Percentiles rank a stretch among this genome's conserved stretches.
These are phyloP conservation scores for Zarea fungicola DNA, from an alignment of 2,329 filamentous ascomycete species.

Conservation along the genomic window DNA sequence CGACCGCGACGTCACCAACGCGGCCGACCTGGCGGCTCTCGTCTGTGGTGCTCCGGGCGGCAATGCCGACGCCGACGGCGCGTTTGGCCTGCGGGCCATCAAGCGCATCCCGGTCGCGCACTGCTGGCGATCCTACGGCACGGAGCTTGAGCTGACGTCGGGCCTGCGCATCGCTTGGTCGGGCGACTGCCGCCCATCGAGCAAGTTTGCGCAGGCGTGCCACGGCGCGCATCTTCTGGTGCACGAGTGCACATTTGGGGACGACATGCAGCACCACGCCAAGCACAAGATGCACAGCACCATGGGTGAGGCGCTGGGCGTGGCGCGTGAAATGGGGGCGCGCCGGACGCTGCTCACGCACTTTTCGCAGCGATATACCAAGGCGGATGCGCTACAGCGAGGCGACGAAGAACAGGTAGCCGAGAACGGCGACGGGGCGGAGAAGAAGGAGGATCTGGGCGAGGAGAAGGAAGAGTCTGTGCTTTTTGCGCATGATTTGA, in stretches of 20 bases:
- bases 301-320: conserved; percentile 73
- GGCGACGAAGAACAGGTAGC: conserved; percentile 33
- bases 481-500: conserved; percentile 73
- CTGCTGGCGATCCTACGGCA: conserved; percentile 72
- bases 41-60: too few relatives aligned
- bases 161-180: conserved; percentile 88
- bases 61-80: conserved; percentile 27
- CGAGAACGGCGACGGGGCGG: conserved; percentile 28
- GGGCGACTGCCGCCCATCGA: conserved; percentile 82
- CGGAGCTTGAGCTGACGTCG: conserved; percentile 70
- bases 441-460: neutral
- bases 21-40: conserved; percentile 26
- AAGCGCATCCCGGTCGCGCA: conserved; percentile 67
- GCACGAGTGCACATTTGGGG: conserved; percentile 94
- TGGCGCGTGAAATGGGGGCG: conserved; percentile 75
- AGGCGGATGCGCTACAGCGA: conserved; percentile 36
- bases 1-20: conserved; percentile 27
- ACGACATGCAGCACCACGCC: conserved; percentile 74
- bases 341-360: conserved; percentile 81
- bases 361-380: conserved; percentile 91
- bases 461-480: conserved; percentile 30
- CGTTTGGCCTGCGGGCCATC: conserved; percentile 61
- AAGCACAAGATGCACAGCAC: conserved; percentile 86
- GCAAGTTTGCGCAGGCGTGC: conserved; percentile 65
- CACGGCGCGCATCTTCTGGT: conserved; percentile 74